Evolutionary conservation across 495 filamentous ascomycete species (phyloP), one percentile per base, ranked within the genome.

Genomic region (Geopyxis carbonaria): DNA sequence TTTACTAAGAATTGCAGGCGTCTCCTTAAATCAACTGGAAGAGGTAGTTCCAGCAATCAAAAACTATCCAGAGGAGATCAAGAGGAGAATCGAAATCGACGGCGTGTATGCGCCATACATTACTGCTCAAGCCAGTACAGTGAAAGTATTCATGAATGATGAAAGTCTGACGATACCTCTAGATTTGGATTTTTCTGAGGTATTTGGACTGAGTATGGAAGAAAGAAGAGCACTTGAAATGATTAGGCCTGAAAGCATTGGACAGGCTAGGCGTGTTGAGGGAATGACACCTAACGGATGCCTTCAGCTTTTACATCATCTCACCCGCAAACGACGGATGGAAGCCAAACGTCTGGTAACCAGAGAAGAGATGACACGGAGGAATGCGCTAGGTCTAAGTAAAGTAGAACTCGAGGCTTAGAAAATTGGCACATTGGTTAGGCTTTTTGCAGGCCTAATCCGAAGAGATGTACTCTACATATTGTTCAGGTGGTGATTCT

Each of bases 201-300:
- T 97, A 15, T 57, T 64, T 22, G 83, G 85, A 0, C 63, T 97
- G 38, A 83, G 78, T 43, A 67, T 65, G 5, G 84, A 84, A 45
- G 91, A 95, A 64, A 70, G 66, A 48, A 59, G 65, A 8, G 67
- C 75, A 5, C 66, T 97, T n/a, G 62, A 69, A 22, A 61, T 62
- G 16, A 73, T 82, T 7, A 59, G 72, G 28, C 89, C 89, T 4
- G 80, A 84, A 51, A 87, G 68, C 34, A 60, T 97, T 18, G 91
- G 83, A 2, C 86, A 92, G 73, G 86, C 87, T 13, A 61, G 83
- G 34, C 61, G 91, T 7, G 72, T 93, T 35, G 89, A 97, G 58
- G 87, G 89, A 1, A 67, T 81, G 9, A 45, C 33, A n/a, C 22
- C 36, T 15, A 24, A 22, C 18, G 20, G 18, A 0, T 65, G 67